Evolutionary conservation across 2,329 filamentous ascomycete genomes (phyloP), one percentile per base, ranked within the genome.

Genomic region (Fusarium sp.): DNA sequence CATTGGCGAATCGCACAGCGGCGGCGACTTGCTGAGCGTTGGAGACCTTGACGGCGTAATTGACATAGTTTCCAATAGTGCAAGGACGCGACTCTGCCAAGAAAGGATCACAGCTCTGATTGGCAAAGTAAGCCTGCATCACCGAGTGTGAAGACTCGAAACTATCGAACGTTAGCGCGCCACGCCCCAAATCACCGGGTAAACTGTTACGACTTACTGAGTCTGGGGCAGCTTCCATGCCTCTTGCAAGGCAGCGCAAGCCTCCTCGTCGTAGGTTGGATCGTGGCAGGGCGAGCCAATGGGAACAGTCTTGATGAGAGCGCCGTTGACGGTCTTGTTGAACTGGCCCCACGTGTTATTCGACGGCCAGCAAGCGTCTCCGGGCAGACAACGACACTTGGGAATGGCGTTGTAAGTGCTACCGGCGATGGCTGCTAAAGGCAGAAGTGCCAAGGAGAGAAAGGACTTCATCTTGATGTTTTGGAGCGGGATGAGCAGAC

Each of bases 361-460:
- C 0, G 78, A 78, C 1, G 87, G 87, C 87, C 87, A 89, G 71
- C 83, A 85, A 1, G 70, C 33, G 51, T 88, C 85, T 17, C 81
- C 82, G 2, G 87, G 86, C 34, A 84, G 81, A 75, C 82, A 86
- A 19, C 81, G 80, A 72, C 84, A 87, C 39, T 66, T 72, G 44
- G 67, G 15, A 52, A 45, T 38, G 31, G 66, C 28, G 28, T 31
- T 31, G 46, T 34, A 28, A 53, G 56, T 55, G 28, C 43, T 43
- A 34, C 53, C 47, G 28, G 60, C 39, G 22, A 56, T n/a, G 33
- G 58, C 56, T 45, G 62, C 44, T 22, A 74, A 34, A 52, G 71
- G 54, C 46, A 72, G 21, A 38, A 62, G 56, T 21, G 56, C 56
- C 46, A 69, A 31, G 34, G 62, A 60, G 10, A 69, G 11, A 14